These are phyloP conservation scores for Neurospora tetraspora DNA, from an alignment of 495 filamentous ascomycete genomes.

Conservation along the genomic window DNA sequence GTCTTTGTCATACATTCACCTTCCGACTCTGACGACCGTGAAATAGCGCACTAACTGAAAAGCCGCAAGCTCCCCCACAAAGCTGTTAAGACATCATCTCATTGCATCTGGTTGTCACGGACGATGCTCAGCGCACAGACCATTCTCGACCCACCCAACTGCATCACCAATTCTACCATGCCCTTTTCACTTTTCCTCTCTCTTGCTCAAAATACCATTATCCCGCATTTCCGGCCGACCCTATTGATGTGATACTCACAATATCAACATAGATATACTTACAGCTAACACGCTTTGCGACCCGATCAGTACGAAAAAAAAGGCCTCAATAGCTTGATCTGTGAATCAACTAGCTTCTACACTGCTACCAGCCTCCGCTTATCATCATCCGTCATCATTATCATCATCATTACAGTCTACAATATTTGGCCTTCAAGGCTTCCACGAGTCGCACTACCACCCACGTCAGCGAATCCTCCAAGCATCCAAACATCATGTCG, in stretches of 20 bases:
- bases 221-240: neutral
- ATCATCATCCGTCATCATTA: neutral
- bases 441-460: neutral
- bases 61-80: rapidly evolving
- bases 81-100: neutral
- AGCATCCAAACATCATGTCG: neutral
- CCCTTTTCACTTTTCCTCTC: neutral
- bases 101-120: too few species aligned
- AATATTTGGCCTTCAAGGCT: neutral
- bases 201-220: neutral
- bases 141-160: neutral
- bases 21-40: neutral
- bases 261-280: neutral
- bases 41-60: neutral
- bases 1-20: neutral
- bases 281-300: neutral
- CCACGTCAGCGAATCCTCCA: neutral
- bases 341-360: neutral
- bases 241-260: neutral
- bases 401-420: neutral
- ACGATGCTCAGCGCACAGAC: neutral
- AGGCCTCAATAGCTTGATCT: neutral
- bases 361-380: neutral
- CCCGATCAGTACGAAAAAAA: neutral
- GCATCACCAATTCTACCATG: neutral